Base-by-base conservation (phyloP, 2,329 filamentous ascomycete species). In the Echinosphaeria canescens region DNA sequence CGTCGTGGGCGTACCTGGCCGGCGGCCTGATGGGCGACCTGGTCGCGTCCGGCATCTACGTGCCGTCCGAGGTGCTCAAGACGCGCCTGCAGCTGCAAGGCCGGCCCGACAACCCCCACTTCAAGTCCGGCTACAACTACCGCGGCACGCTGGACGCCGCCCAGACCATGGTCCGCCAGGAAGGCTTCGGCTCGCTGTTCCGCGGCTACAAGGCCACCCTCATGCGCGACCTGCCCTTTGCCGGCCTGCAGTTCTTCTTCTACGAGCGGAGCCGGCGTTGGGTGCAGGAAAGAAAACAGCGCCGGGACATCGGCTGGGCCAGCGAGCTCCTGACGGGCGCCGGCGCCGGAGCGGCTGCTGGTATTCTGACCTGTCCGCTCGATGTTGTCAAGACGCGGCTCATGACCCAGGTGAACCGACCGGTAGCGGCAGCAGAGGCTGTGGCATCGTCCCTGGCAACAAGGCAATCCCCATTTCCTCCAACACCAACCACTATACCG, bases 371-470 rank as follows among this genome's bases (percentile, higher is more conserved):
- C 2, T 95, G 88, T 41, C 88, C 88, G 2, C 65, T 98, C 34
- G 88, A 98, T 42, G 88, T 98, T 5, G 85, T 98, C 33, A 98
- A 98, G 53, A 98, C 88, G 1, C 65, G 88, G 28, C 75, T 93
- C 18, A 90, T 98, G 48, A 98, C 88, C 0, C 88, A 98, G 47
- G 65, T 90, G 30, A n/a, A n/a, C n/a, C n/a, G n/a, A n/a, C n/a
- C n/a, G n/a, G n/a, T n/a, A n/a, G n/a, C n/a, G n/a, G n/a, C n/a
- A n/a, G n/a, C n/a, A n/a, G n/a, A n/a, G n/a, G n/a, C n/a, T n/a
- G n/a, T n/a, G n/a, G n/a, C n/a, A n/a, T n/a, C n/a, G n/a, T n/a
- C n/a, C n/a, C n/a, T n/a, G n/a, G n/a, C n/a, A n/a, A n/a, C n/a
- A n/a, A n/a, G n/a, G n/a, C n/a, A n/a, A n/a, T n/a, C n/a, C n/a